Conservation (phyloP, 2,329 filamentous ascomycete genomes). For the Paracoccidioides lutzii region DNA sequence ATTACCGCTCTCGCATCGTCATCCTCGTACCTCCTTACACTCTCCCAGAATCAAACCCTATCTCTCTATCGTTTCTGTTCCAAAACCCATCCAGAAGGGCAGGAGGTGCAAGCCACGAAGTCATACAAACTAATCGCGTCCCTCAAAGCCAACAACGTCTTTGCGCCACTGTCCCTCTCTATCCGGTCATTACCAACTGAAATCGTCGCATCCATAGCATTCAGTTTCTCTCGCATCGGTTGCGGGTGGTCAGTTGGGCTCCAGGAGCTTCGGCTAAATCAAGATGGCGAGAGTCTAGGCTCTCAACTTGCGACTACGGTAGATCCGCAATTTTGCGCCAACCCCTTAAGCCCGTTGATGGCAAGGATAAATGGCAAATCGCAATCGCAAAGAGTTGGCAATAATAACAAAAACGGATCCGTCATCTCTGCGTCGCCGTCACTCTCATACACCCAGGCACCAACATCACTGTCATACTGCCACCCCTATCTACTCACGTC, state of each 20-base stretch:
- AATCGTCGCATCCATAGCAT: slow-evolving; percentile 73
- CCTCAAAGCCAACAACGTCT: slow-evolving; percentile 65
- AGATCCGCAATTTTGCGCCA: slow-evolving; percentile 25
- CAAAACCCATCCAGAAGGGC: slow-evolving; percentile 3
- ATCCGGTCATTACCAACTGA: slow-evolving; percentile 53
- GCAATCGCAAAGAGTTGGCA: not conserved
- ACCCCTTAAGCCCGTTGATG: slow-evolving; percentile 7
- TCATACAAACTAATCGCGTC: slow-evolving; percentile 57
- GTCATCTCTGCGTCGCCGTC: not conserved
- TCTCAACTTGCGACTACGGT: slow-evolving; percentile 30
- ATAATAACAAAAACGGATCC: not conserved
- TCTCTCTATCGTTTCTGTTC: slow-evolving; percentile 57
- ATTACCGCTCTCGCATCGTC: slow-evolving; percentile 59
- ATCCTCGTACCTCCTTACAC: slow-evolving; percentile 64
- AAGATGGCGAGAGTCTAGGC: slow-evolving; percentile 30
- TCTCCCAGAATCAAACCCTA: slow-evolving; percentile 59
- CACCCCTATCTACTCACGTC: slow-evolving; percentile 80
- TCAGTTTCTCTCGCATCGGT: slow-evolving; percentile 62
- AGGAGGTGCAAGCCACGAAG: slow-evolving; percentile 12
- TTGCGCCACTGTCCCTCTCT: slow-evolving; percentile 68
- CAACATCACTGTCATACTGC: slow-evolving; percentile 54
- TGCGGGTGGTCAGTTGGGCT: slow-evolving; percentile 81
- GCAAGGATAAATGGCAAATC: slow-evolving; percentile 3
- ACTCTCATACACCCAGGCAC: slow-evolving; percentile 28
- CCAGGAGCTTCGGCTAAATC: slow-evolving; percentile 68